phyloP scores from a whole-genome alignment of 192 early-diverging fungal genomes.

The Coemansia sp. region DNA sequence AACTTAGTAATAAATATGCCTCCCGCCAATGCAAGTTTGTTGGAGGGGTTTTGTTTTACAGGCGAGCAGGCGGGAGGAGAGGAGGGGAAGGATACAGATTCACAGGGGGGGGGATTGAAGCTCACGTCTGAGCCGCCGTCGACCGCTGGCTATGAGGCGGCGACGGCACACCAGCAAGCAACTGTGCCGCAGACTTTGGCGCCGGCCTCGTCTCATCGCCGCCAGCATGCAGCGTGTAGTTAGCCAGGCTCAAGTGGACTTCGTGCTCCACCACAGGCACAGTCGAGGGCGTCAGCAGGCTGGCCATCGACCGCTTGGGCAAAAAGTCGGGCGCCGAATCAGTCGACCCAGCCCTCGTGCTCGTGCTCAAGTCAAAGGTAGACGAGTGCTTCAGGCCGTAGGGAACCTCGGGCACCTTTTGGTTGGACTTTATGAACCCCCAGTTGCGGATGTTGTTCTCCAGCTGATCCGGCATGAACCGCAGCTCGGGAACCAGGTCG shows the following conservation, averaged over 20 bases:
- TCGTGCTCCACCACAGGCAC: slow-evolving; percentile 9
- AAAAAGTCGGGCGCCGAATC: slow-evolving; percentile 53
- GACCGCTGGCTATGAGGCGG: slow-evolving; percentile 32
- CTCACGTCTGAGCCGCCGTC: slow-evolving; percentile 7
- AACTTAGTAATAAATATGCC: not conserved
- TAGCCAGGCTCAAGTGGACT: slow-evolving; percentile 13
- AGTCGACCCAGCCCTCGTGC: slow-evolving; percentile 47
- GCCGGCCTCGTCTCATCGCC: not conserved
- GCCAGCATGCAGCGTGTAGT: slow-evolving; percentile 41
- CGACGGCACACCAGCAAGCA: slow-evolving; percentile 34
- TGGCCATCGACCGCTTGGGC: slow-evolving; percentile 27
- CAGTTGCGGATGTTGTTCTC: slow-evolving; percentile 54
- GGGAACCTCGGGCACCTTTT: slow-evolving; percentile 47
- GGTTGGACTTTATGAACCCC: slow-evolving; percentile 47
- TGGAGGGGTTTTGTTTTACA: not conserved
- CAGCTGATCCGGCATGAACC: slow-evolving; percentile 48
- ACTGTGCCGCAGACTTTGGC: slow-evolving; percentile 1
- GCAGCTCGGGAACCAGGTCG: slow-evolving; percentile 50
- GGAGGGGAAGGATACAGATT: not conserved
- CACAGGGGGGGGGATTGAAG: not conserved
- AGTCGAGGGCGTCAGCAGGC: slow-evolving; percentile 3
- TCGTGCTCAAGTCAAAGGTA: slow-evolving; percentile 40
- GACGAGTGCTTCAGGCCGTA: slow-evolving; percentile 51
- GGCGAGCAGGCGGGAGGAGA: not conserved
- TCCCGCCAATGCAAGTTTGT: not conserved